Evolutionary conservation across 2,329 filamentous ascomycete genomes (phyloP), one percentile per base, ranked within the genome.

Genomic region (Hymenoscyphus occultus): DNA sequence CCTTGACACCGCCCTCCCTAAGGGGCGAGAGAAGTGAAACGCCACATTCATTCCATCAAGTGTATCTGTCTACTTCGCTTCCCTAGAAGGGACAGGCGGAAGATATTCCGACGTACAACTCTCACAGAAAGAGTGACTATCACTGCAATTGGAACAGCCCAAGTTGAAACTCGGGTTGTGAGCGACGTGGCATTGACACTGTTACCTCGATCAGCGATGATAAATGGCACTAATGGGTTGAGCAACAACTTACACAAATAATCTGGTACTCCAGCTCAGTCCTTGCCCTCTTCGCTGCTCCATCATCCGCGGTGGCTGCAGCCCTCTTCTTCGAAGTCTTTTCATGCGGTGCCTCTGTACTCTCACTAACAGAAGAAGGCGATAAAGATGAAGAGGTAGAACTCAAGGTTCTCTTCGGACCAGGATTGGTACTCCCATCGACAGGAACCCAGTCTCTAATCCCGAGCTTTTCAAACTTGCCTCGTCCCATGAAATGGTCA

Each of bases 401-500:
- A 19, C 63, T 28, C 1, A 12, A 22, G 2, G n/a, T 10, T 12
- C 12, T 28, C 19, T 12, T 51, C 1, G 19, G 42, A 10, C 48
- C n/a, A 3, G 70, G 58, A 22, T 68, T 67, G 48, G 70, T 68
- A 35, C 66, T 64, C 10, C 62, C 62, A 65, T 75, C 69, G 2
- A 75, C 59, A 13, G 70, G 69, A 58, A 74, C 61, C 89, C 89
- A 91, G 10, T 88, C 80, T 16, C 75, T 75, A 22, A 89, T 88
- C 6, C 76, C 72, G 70, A 73, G 80, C 67, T 78, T 78, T 1
- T 42, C 2, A 5, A 74, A 58, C 0, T 71, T 69, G 6, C 77
- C 74, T 2, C 84, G 82, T 35, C 85, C 86, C 62, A 83, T 83
- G 67, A 89, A 87, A 72, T 92, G 90, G 16, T 84, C 76, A 65